Conservation (phyloP, 2,329 filamentous ascomycete species). For the Paramyrothecium sp. region DNA sequence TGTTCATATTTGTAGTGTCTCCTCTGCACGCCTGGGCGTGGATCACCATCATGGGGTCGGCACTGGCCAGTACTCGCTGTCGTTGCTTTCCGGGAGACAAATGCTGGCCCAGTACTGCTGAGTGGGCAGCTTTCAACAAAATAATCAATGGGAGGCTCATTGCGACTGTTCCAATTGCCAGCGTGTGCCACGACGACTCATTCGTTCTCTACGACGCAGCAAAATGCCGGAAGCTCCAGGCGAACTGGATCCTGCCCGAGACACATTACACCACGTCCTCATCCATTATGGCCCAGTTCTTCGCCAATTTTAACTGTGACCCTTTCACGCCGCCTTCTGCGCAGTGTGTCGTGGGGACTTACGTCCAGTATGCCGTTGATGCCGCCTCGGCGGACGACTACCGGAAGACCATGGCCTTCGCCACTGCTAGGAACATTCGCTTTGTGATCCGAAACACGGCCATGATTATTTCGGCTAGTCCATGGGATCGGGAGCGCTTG, state of each 20-base stretch:
- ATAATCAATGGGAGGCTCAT: slow-evolving; percentile 51
- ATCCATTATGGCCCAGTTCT: slow-evolving; percentile 37
- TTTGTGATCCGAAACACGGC: slow-evolving; percentile 31
- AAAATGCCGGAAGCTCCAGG: slow-evolving; percentile 30
- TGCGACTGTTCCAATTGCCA: slow-evolving; percentile 49
- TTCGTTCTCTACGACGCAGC: too few species aligned
- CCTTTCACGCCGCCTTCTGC: slow-evolving; percentile 34
- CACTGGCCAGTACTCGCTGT: too few species aligned
- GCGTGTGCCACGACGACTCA: slow-evolving; percentile 49
- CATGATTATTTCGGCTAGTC: slow-evolving; percentile 39
- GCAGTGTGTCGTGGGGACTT: slow-evolving; percentile 41
- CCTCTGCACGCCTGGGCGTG: too few species aligned
- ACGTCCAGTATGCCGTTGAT: slow-evolving; percentile 37
- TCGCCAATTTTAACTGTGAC: slow-evolving; percentile 34
- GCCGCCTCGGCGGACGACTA: slow-evolving; percentile 28
- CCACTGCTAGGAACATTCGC: slow-evolving; percentile 32
- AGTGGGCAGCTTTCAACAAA: slow-evolving; percentile 51
- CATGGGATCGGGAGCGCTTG: slow-evolving; percentile 45
- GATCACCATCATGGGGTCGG: too few species aligned
- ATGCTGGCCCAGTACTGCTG: slow-evolving; percentile 47
- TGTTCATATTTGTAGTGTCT: too few species aligned
- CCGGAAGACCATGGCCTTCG: slow-evolving; percentile 31
- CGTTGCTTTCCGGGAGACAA: slow-evolving; percentile 49
- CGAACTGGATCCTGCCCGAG: slow-evolving; percentile 29
- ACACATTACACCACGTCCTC: slow-evolving; percentile 35